Base-by-base conservation (phyloP, 768 basidiomycete species). In the Sarcodon sp. region DNA sequence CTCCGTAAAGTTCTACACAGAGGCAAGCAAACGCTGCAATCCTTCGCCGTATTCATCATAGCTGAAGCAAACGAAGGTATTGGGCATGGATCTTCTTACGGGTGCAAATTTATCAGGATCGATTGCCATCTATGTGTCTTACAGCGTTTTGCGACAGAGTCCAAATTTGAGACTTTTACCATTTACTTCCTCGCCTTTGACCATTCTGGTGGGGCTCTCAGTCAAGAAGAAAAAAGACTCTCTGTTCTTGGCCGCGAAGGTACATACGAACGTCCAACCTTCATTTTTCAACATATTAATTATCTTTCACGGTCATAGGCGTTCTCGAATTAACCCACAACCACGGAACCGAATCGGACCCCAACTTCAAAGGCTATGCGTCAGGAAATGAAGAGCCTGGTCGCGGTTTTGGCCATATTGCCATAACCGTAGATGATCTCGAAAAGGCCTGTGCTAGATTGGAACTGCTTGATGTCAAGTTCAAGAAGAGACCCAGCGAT, bases 151-250 rank as follows among this genome's bases (percentile, higher is more conserved):
- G 21, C 47, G 35, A 13, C 59, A 83, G 83, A 76, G 58, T 66
- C 68, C 50, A 64, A 75, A 33, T 71, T 73, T 59, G 61, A 61
- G 38, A 72, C 76, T 54, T 91, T 86, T 61, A 84, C 81, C 3
- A 73, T 91, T 33, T 91, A 87, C 66, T 92, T 91, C 73, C 76
- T 94, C 46, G 90, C 80, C 2, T 94, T 76, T 67, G 81, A 82
- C 54, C 73, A 77, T 54, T 72, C 71, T 32, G 73, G 69, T 8
- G 68, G 67, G 27, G 68, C 54, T 15, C 57, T 76, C 33, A 70
- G 75, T 3, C 49, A 62, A 0, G 78, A 80, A 48, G 76, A 86
- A 16, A 78, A 72, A 56, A 59, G 66, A 15, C 59, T 57, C n/a
- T 59, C 67, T 41, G 66, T 67, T 21, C 77, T 76, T 57, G 57